Evolutionary conservation across 192 early-diverging fungal genomes (phyloP).

Genomic region (Backusella macrospora): DNA sequence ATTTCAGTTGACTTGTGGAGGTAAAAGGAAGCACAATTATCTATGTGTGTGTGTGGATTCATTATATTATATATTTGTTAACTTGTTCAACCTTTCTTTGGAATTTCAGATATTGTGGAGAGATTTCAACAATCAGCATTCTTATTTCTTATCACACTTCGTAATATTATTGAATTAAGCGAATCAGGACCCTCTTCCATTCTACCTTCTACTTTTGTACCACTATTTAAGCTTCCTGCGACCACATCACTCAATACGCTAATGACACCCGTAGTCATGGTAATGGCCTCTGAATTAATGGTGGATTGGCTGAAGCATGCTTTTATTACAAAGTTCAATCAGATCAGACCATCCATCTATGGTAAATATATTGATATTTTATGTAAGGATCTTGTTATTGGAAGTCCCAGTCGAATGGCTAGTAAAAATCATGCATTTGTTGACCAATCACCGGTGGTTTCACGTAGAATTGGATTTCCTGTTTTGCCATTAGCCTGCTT

Average conservation of each 20-base stretch:
- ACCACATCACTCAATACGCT: constrained; percentile 68
- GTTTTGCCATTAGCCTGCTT: constrained; percentile 79
- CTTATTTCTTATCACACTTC: constrained; percentile 85
- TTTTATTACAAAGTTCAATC: constrained; percentile 98
- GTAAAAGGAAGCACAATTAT: constrained; percentile 49
- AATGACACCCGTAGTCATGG: constrained; percentile 82
- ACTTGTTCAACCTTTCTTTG: not conserved
- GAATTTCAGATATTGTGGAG: constrained; percentile 98
- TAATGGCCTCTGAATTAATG: constrained; percentile 85
- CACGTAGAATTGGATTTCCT: constrained; percentile 80
- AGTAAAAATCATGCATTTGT: constrained; percentile 54
- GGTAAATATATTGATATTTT: constrained; percentile 84
- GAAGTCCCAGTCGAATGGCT: constrained; percentile 48
- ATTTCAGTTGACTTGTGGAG: constrained; percentile 92
- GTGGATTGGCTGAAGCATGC: constrained; percentile 99
- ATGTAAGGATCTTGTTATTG: constrained; percentile 81
- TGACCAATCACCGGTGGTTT: constrained; percentile 76
- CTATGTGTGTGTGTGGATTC: not conserved
- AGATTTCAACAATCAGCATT: constrained; percentile 91
- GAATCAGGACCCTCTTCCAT: constrained; percentile 66
- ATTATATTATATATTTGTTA: not conserved
- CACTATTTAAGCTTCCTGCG: constrained; percentile 57
- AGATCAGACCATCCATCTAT: constrained; percentile 87
- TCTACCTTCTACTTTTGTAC: constrained; percentile 62
- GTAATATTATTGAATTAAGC: constrained; percentile 89